A percentile compares a stretch with the other conserved stretches of the same genome.
Evolutionary conservation across 805 yeast species (phyloP).

Genomic region (Helenozyma baotianmanensis): DNA sequence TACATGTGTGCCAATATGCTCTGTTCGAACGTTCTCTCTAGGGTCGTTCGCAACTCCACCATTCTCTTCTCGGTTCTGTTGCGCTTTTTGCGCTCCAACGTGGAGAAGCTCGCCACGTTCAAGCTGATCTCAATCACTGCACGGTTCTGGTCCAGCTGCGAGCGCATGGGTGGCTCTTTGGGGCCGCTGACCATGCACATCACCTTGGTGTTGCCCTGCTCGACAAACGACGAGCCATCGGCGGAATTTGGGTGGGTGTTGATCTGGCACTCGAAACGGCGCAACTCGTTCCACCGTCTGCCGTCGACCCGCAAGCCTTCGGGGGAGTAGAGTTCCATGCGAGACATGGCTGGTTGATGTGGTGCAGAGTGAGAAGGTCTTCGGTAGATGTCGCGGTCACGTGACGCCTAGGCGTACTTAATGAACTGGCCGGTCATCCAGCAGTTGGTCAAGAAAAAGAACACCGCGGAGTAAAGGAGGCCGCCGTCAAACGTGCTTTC

Average conservation of each 20-base stretch:
- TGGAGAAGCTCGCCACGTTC: constrained; percentile 75
- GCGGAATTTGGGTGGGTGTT: constrained; percentile 85
- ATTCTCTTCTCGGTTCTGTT: constrained; percentile 65
- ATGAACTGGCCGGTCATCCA: constrained; percentile 57
- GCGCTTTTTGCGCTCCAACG: constrained; percentile 68
- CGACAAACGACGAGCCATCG: constrained; percentile 90
- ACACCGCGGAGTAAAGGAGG: constrained; percentile 49
- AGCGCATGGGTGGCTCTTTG: constrained; percentile 63
- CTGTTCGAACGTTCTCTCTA: constrained; percentile 68
- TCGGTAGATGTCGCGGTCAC: constrained; percentile 3
- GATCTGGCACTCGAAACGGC: constrained; percentile 73
- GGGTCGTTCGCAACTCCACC: constrained; percentile 59
- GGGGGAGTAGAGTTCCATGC: constrained; percentile 85
- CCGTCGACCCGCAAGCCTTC: constrained; percentile 95
- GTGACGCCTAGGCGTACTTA: constrained; percentile 15
- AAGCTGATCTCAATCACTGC: constrained; percentile 63
- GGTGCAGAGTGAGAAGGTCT: too few relatives aligned
- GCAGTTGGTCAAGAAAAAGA: constrained; percentile 60
- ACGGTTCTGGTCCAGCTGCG: constrained; percentile 45
- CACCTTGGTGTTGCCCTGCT: constrained; percentile 88
- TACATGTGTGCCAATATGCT: constrained; percentile 70
- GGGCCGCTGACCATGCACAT: constrained; percentile 88
- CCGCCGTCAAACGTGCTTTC: constrained; percentile 56
- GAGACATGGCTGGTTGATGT: constrained; percentile 40
- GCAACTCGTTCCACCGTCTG: constrained; percentile 88